These are phyloP conservation scores for Psilocybe mexicana DNA, from an alignment of 1,284 basidiomycete species.

Conservation along the genomic window DNA sequence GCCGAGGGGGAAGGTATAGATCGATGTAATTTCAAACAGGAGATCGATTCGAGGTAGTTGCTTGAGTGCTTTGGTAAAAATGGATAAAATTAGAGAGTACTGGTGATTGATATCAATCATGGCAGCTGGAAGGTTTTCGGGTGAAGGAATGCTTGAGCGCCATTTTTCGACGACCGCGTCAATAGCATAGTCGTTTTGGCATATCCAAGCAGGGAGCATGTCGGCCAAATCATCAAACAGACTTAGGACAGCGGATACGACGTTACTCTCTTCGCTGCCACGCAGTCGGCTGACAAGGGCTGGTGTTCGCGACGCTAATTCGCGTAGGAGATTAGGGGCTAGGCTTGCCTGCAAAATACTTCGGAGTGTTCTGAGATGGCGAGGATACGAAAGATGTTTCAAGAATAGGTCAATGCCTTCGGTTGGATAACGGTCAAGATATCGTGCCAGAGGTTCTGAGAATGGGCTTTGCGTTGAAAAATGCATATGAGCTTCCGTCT, in stretches of 20 bases:
- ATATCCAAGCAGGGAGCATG: constrained; percentile 73
- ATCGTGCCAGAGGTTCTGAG: constrained; percentile 90
- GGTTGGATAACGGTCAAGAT: constrained; percentile 86
- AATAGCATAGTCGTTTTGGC: constrained; percentile 63
- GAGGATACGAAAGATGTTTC: constrained; percentile 71
- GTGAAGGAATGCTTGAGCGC: constrained; percentile 56
- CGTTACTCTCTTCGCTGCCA: constrained; percentile 51
- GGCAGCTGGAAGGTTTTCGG: constrained; percentile 47
- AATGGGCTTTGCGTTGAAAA: constrained; percentile 92
- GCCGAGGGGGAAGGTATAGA: constrained; percentile 82
- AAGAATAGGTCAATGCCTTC: constrained; percentile 89
- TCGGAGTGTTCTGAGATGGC: constrained; percentile 78
- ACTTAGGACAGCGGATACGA: constrained; percentile 69
- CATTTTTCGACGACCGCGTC: constrained; percentile 75
- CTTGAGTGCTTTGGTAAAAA: constrained; percentile 77
- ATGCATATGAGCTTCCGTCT: constrained; percentile 90
- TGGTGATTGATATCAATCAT: constrained; percentile 60
- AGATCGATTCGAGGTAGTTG: constrained; percentile 79
- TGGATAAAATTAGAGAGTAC: constrained; percentile 69
- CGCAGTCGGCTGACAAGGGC: constrained; percentile 64
- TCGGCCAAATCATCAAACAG: constrained; percentile 79
- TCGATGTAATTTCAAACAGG: constrained; percentile 84
- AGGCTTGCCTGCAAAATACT: constrained; percentile 79
- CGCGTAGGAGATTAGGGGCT: constrained; percentile 76
- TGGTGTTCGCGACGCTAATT: constrained; percentile 68